Percentiles rank a stretch among this genome's conserved stretches.
Conservation (phyloP, 2,329 filamentous ascomycete genomes). For the Samsoniella hepiali region DNA sequence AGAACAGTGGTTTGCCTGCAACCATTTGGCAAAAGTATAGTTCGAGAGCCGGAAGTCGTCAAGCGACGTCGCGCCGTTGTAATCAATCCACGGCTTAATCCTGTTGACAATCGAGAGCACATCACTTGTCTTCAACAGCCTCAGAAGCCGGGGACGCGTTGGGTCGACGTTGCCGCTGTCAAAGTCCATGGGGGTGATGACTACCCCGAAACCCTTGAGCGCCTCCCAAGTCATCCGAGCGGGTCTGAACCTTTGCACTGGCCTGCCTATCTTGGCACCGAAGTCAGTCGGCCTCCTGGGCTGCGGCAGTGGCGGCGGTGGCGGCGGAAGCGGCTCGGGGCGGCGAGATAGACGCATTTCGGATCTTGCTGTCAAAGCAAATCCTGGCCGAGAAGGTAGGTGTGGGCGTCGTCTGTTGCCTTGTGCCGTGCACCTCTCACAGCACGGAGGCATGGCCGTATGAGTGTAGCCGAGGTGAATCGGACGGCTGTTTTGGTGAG, state of each 20-base stretch:
- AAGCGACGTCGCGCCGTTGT: not conserved
- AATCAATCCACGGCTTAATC: not conserved
- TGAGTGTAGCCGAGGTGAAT: not conserved
- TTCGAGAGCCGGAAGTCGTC: no score
- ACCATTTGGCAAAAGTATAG: not conserved
- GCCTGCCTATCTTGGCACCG: not conserved
- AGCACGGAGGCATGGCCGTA: not conserved
- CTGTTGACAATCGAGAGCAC: no score
- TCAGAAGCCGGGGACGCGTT: no score
- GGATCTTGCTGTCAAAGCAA: not conserved
- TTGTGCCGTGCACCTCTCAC: not conserved
- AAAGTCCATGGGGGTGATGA: not conserved
- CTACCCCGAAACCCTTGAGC: not conserved
- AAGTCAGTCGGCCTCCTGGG: not conserved
- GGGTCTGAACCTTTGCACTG: not conserved
- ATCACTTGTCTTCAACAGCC: no score
- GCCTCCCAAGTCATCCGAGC: not conserved
- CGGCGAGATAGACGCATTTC: not conserved
- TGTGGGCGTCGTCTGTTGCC: not conserved
- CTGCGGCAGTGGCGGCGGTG: not conserved
- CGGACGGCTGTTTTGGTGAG: no score
- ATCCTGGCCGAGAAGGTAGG: not conserved
- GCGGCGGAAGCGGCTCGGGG: no score
- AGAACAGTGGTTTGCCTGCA: no score
- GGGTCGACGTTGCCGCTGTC: not conserved